Percentiles rank a stretch among this genome's conserved stretches.
These are phyloP conservation scores for Leonotis leonurus DNA, from an alignment of 257 asterid genomes.

Conservation along the genomic window DNA sequence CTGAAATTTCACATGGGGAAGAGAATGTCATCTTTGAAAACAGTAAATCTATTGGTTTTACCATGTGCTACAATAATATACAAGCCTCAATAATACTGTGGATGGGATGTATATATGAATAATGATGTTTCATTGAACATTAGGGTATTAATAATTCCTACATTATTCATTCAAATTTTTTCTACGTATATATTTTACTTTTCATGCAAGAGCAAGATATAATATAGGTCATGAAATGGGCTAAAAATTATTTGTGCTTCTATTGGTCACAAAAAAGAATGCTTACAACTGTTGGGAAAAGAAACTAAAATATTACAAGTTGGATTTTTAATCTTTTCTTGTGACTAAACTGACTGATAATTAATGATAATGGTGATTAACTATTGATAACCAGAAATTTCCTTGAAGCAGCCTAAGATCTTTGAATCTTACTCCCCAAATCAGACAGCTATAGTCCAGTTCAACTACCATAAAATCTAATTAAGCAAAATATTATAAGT, in stretches of 20 bases:
- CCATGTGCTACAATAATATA: background rate
- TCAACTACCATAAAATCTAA: constrained; percentile 4
- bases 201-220: too few relatives aligned
- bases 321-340: background rate
- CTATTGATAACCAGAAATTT: background rate
- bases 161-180: too few relatives aligned
- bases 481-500: background rate
- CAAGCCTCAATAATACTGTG: background rate
- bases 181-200: too few relatives aligned
- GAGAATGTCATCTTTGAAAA: background rate
- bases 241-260: too few relatives aligned
- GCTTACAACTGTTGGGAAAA: background rate
- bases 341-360: background rate
- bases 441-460: constrained; percentile 10
- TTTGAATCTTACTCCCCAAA: background rate
- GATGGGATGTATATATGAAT: background rate
- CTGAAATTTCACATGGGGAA: constrained; percentile 4
- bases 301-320: background rate
- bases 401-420: background rate
- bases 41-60: background rate
- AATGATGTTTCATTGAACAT: background rate
- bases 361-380: background rate
- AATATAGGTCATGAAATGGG: too few relatives aligned
- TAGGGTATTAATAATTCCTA: background rate
- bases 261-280: background rate